Base-by-base conservation (phyloP, 306 rosid genomes). In the Dalbergia oliveri region DNA sequence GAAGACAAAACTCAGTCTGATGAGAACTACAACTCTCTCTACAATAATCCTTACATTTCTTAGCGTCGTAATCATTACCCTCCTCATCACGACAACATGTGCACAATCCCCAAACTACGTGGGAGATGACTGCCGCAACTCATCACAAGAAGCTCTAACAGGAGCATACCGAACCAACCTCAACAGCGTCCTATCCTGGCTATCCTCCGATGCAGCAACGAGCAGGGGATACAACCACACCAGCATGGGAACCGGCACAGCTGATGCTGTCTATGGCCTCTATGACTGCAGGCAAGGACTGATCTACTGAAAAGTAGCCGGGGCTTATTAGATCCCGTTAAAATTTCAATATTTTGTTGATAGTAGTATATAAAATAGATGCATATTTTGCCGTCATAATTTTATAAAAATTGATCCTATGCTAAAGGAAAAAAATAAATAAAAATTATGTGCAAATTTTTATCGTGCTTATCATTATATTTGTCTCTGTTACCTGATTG, bases 181-280 rank as follows among this genome's bases (percentile, higher is more conserved):
- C 41, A 41, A 71, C 11, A 49, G 41, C 8, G 5, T 54, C 47
- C 68, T 84, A 5, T 54, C 72, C 11, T 58, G 54, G 79, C 63
- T 80, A 0, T 63, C 85, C 9, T 21, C 67, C 0, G 75, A 76
- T 60, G 76, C 82, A 2, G 62, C 73, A 19, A 77, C 78, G 35
- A 75, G 84, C 45, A 84, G 75, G 1, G 84, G 87, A 6, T 80
- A 75, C 21, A 80, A 80, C 58, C 72, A 80, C 44, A 80, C 82
- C 44, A 71, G 8, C 56, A 39, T 72, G 35, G 87, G 81, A 33
- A 76, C 2, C 2, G 71, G 13, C 41, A 54, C 43, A 3, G 35
- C 0, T 33, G 80, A 84, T 58, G 66, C 37, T 1, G 67, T 76
- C 7, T 84, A 84, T 50, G 88, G 77, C 9, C 82, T 84, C 72